Evolutionary conservation across 2,329 filamentous ascomycete genomes (phyloP).

Genomic region (Mariannaea elegans): DNA sequence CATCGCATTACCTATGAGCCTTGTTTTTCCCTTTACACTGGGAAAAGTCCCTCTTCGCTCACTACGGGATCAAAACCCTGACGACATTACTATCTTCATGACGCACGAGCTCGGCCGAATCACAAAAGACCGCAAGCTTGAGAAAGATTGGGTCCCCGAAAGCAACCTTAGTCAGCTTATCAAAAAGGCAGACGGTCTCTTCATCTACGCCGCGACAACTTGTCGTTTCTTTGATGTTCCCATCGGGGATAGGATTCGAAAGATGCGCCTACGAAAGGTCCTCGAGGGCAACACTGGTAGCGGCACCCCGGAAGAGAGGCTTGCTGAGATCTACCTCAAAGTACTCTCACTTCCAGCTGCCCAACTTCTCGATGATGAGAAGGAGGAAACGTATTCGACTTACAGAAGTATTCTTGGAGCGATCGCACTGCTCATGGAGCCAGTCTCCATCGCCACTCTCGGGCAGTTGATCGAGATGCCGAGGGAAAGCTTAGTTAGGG

Average conservation of each 20-base stretch:
- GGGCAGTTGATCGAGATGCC: neutral
- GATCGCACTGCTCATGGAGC: neutral
- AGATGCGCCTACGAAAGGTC: neutral
- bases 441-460: neutral
- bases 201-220: conserved; percentile 21
- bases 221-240: conserved; percentile 12
- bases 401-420: neutral
- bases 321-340: neutral
- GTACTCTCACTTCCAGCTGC: neutral
- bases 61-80: no score
- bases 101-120: no score
- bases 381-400: neutral
- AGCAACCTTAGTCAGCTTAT: neutral
- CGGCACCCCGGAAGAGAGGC: neutral
- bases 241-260: neutral
- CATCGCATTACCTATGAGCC: no score
- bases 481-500: neutral
- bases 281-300: neutral
- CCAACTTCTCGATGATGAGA: neutral
- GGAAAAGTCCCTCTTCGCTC: no score
- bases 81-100: no score
- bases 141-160: neutral
- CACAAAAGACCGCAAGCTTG: no score
- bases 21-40: no score
- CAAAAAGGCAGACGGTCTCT: conserved; percentile 12